Base-by-base conservation (phyloP, 257 asterid species). In the Primulina tabacum region DNA sequence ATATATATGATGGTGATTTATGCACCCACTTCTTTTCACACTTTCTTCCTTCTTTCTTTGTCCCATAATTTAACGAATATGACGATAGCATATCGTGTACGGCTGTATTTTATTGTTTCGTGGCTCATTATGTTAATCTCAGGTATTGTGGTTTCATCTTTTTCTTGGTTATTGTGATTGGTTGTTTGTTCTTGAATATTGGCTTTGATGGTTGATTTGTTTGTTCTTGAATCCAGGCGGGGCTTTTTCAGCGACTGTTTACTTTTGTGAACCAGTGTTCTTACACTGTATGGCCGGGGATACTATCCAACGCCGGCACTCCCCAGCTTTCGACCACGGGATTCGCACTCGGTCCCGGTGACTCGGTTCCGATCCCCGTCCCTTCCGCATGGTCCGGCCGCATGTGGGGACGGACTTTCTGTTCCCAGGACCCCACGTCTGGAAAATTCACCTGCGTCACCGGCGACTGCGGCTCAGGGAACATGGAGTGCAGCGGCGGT, bases 371-470 rank as follows among this genome's bases (percentile, higher is more conserved):
- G 20, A 6, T 88, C 18, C 53, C 81, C 9, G 82, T 73, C 40
- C 92, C 95, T 0, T 8, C 77, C 24, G 75, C 88, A 2, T 90
- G 96, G 96, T 85, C 90, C 5, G 95, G 97, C 76, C 84, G 92
- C 17, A 40, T 88, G 58, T 90, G 97, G 97, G 97, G 84, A 34
- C 68, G 95, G 28, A 78, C 91, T 2, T 61, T 72, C 34, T 90
- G 96, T 35, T 55, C 85, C 30, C 79, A 76, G 16, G 88, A 88
- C 50, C 40, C 86, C 20, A 26, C 79, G 66, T 76, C 89, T 0
- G 88, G 87, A 1, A 85, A 72, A 62, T 87, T 89, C 77, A 16
- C 80, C 50, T 90, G 97, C 81, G 70, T 57, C 1, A 90, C 95
- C 0, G 95, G 86, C 0, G 97, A 90, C 64, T 90, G 95, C 67